phyloP scores from a whole-genome alignment of 2,329 filamentous ascomycete genomes.

The Colletotrichum caudatum region DNA sequence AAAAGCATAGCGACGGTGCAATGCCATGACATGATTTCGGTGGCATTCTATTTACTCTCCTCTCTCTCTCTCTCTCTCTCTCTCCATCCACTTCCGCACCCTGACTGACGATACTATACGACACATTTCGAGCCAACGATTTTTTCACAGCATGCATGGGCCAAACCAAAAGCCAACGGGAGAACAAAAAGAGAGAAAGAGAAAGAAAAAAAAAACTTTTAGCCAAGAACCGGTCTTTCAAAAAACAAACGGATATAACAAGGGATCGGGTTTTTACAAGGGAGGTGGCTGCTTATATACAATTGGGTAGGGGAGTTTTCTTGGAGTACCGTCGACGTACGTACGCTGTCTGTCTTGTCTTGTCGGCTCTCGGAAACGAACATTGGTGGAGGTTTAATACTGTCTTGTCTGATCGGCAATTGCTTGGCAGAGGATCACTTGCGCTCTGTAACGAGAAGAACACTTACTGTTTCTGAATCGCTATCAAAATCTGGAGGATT shows the following conservation, averaged over 20 bases:
- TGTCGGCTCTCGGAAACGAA: conserved; percentile 5
- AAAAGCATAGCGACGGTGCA: conserved; percentile 38
- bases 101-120: conserved; percentile 41
- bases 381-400: conserved; percentile 28
- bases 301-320: conserved; percentile 36
- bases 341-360: neutral
- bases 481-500: conserved; percentile 7
- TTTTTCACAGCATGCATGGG: conserved; percentile 40
- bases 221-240: conserved; percentile 31
- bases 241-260: conserved; percentile 37
- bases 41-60: conserved; percentile 15
- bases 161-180: conserved; percentile 35
- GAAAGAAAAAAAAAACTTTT: neutral
- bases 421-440: neutral
- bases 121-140: conserved; percentile 35
- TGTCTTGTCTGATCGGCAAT: neutral
- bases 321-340: conserved; percentile 21
- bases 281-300: conserved; percentile 36
- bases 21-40: conserved; percentile 19
- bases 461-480: conserved; percentile 2
- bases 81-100: conserved; percentile 29
- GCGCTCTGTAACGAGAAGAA: neutral
- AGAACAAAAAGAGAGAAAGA: conserved; percentile 22
- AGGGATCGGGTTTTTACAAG: conserved; percentile 32
- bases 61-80: no score